Evolutionary conservation across 805 yeast genomes (phyloP), one percentile per base, ranked within the genome.

Genomic region (Sporopachydermia lactativora): DNA sequence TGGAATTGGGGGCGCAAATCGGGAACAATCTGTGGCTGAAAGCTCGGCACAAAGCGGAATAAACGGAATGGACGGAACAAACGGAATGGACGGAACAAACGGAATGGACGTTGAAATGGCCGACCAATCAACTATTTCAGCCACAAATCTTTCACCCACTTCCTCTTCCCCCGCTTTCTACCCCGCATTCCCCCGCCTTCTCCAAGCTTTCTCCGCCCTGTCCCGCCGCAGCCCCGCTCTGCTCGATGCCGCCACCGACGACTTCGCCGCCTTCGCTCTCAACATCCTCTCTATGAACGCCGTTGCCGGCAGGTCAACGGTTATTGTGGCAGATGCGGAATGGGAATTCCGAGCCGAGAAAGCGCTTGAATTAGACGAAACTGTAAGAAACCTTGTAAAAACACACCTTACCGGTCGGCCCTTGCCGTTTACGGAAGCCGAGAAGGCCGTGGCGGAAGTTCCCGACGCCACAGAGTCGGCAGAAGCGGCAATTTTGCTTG

Each of bases 331-430:
- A 16, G 95, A 85, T 53, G 80, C 78, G 45, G 78, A 80, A 40
- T 85, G 95, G 95, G 60, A 64, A 3, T 59, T 71, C 0, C 66
- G 89, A 50, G 49, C 82, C 17, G 84, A 79, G 5, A 81, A 74
- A 43, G 82, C 89, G 0, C 40, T 82, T 6, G 79, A 73, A 35
- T 59, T 70, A 35, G 94, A 85, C 51, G 64, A 64, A 0, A 52
- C 49, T 2, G 82, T 81, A 1, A 61, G 63, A n/a, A 13, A 37
- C 0, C 48, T 54, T 1, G 45, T 61, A 1, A 46, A 52, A 11
- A 37, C 43, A 3, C 45, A 51, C 3, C 43, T 66, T 6, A 37
- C 42, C n/a, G n/a, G n/a, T n/a, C n/a, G n/a, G n/a, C n/a, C n/a
- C n/a, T n/a, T n/a, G n/a, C n/a, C n/a, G n/a, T n/a, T n/a, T n/a